These are phyloP conservation scores for Colletotrichum costaricense DNA, from an alignment of 2,329 filamentous ascomycete genomes.

Conservation along the genomic window DNA sequence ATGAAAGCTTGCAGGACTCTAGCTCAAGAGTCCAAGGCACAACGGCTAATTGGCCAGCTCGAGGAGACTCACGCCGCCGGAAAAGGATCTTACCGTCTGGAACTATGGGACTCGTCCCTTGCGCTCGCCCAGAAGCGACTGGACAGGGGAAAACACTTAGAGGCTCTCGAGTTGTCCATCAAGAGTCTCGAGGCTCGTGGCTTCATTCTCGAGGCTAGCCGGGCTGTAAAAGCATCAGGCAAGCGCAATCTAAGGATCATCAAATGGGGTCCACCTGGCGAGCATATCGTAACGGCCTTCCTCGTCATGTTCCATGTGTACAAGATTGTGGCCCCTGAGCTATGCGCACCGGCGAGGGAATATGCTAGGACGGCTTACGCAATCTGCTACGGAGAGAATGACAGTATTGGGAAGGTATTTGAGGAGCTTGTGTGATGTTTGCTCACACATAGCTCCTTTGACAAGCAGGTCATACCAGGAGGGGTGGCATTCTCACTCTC, in stretches of 20 bases:
- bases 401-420: not conserved
- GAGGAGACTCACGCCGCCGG: conserved; percentile 38
- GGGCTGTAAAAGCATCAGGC: not conserved
- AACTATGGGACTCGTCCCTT: conserved; percentile 39
- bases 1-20: not conserved
- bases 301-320: conserved; percentile 35
- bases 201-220: conserved; percentile 38
- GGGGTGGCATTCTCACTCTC: no score
- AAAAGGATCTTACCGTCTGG: conserved; percentile 29
- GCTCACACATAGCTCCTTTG: not conserved
- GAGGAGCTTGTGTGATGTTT: not conserved
- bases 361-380: conserved; percentile 40
- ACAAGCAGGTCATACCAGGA: not conserved
- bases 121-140: conserved; percentile 22
- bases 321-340: conserved; percentile 37
- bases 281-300: conserved; percentile 31
- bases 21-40: conserved; percentile 17
- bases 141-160: not conserved
- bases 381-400: conserved; percentile 42
- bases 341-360: conserved; percentile 34
- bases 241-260: conserved; percentile 35
- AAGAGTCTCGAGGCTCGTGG: conserved; percentile 42
- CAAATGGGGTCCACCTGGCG: conserved; percentile 39
- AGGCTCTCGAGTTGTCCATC: conserved; percentile 37
- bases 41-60: conserved; percentile 36